Evolutionary conservation across 306 rosid species (phyloP).

Genomic region (Vigna trinervia): DNA sequence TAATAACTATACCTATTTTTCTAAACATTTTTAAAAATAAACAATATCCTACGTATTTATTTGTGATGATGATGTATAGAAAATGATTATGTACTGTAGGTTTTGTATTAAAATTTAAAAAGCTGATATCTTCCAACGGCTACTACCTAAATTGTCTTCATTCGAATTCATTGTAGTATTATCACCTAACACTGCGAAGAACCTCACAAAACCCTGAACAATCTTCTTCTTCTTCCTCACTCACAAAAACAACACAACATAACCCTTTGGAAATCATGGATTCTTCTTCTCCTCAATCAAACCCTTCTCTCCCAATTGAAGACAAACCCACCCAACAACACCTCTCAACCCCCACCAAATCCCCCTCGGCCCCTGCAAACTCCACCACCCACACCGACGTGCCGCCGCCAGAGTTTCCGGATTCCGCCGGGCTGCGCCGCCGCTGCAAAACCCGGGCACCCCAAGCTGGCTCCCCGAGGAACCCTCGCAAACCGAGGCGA

Average conservation of each 20-base stretch:
- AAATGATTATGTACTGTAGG: too few relatives aligned
- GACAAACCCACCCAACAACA: slow-evolving; percentile 40
- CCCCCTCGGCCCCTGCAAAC: slow-evolving; percentile 45
- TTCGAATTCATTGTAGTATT: not conserved
- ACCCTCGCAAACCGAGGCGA: slow-evolving; percentile 60
- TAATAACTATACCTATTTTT: too few relatives aligned
- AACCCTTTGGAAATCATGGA: slow-evolving; percentile 53
- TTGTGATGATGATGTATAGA: too few relatives aligned
- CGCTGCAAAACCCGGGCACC: slow-evolving; percentile 58
- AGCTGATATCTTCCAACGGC: slow-evolving; percentile 4
- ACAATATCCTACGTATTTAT: too few relatives aligned
- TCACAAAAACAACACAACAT: not conserved
- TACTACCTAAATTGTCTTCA: not conserved
- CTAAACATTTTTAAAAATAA: too few relatives aligned
- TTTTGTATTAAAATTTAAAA: not conserved
- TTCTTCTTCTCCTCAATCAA: slow-evolving; percentile 45
- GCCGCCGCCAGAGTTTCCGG: slow-evolving; percentile 57
- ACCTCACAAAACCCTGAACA: not conserved
- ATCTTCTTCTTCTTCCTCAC: not conserved
- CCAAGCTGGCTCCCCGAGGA: slow-evolving; percentile 71
- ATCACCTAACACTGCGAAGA: not conserved
- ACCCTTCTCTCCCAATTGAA: slow-evolving; percentile 29
- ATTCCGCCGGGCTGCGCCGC: slow-evolving; percentile 48
- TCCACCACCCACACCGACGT: slow-evolving; percentile 58
- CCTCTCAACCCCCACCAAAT: slow-evolving; percentile 8